These are phyloP conservation scores for Moricandia arvensis DNA, from an alignment of 345 rosid genomes.

Conservation along the genomic window DNA sequence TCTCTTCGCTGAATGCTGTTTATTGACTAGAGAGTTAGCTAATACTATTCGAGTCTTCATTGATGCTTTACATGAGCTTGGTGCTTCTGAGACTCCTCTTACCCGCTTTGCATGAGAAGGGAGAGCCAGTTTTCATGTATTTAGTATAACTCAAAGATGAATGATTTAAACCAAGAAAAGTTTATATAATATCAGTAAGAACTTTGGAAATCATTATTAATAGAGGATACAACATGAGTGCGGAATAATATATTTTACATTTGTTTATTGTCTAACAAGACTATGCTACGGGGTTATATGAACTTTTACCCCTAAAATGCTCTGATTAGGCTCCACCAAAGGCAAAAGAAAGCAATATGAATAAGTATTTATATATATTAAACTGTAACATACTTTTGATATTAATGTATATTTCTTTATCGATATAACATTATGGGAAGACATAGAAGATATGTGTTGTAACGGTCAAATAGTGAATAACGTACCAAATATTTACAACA, in stretches of 20 bases:
- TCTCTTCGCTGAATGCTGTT: background rate
- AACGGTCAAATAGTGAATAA: slow-evolving; percentile 23
- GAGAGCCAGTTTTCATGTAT: slow-evolving; percentile 23
- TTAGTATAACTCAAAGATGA: background rate
- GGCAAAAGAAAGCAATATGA: slow-evolving; percentile 1
- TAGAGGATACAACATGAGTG: slow-evolving; percentile 21
- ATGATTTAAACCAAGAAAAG: background rate
- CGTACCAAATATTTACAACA: background rate
- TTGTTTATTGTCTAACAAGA: slow-evolving; percentile 14
- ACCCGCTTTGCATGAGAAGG: slow-evolving; percentile 15
- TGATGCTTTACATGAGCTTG: background rate
- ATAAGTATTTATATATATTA: background rate
- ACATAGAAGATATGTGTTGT: slow-evolving; percentile 9
- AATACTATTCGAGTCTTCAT: background rate
- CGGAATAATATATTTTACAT: slow-evolving; percentile 19
- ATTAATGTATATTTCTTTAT: background rate
- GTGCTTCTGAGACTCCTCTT: slow-evolving; percentile 2
- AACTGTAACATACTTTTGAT: background rate
- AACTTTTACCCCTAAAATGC: slow-evolving; percentile 22
- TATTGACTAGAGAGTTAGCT: slow-evolving; percentile 9
- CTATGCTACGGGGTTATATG: slow-evolving; percentile 19
- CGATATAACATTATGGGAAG: slow-evolving; percentile 17
- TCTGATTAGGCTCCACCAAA: slow-evolving; percentile 29
- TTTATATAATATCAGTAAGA: slow-evolving; percentile 1
- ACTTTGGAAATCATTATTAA: slow-evolving; percentile 2